Percentiles rank a stretch among this genome's conserved stretches.
phyloP scores from a whole-genome alignment of 352 stramenopile genomes.

The Phytophthora hybrid region DNA sequence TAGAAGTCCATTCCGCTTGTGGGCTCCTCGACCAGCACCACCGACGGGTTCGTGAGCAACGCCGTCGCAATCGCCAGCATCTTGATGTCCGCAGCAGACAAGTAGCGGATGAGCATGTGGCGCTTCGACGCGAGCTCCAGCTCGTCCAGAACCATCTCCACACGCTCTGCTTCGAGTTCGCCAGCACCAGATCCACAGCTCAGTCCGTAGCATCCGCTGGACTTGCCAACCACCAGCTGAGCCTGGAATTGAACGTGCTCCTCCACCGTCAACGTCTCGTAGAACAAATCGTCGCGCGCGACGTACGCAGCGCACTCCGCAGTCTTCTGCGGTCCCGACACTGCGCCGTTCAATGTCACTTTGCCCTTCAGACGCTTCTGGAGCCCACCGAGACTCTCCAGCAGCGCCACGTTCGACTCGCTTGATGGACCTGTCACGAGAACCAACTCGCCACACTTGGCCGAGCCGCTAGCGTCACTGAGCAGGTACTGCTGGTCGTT shows the following conservation, averaged over 20 bases:
- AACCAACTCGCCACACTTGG: constrained; percentile 36
- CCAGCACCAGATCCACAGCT: constrained; percentile 27
- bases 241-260: constrained; percentile 49
- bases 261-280: constrained; percentile 47
- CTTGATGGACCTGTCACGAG: constrained; percentile 44
- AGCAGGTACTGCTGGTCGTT: constrained; percentile 27
- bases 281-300: constrained; percentile 35
- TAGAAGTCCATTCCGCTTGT: constrained; percentile 75
- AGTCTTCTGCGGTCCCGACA: constrained; percentile 9
- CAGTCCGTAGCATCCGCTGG: constrained; percentile 16
- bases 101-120: constrained; percentile 39
- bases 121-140: constrained; percentile 35
- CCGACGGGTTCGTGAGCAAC: constrained; percentile 77
- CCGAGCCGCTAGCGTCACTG: constrained; percentile 39
- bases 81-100: constrained; percentile 68
- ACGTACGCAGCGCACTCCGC: constrained; percentile 28
- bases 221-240: constrained; percentile 24
- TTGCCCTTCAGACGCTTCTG: constrained; percentile 33
- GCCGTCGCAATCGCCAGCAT: constrained; percentile 85
- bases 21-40: constrained; percentile 90
- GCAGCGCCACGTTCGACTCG: constrained; percentile 33
- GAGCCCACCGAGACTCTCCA: constrained; percentile 37
- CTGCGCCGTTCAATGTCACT: constrained; percentile 40
- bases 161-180: constrained; percentile 27
- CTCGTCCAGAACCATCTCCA: constrained; percentile 44